Conservation (phyloP, 2,329 filamentous ascomycete species). For the Lachnellula hyalina region DNA sequence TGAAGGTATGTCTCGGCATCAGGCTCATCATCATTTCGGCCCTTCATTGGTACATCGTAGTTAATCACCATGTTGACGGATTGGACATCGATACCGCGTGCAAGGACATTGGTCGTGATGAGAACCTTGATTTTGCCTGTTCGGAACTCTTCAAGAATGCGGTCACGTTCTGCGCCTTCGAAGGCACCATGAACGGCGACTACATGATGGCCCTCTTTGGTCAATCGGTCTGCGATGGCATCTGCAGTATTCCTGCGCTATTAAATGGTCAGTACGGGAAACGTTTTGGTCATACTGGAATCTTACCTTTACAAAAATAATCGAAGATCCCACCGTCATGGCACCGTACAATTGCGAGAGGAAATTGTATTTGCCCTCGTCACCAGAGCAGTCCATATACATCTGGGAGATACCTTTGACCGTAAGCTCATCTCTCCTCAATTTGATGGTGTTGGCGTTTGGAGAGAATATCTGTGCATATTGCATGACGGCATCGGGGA, state of each 20-base stretch:
- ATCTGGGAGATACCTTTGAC: slow-evolving; percentile 97
- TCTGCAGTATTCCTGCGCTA: slow-evolving; percentile 81
- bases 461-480: slow-evolving; percentile 85
- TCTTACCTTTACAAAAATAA: slow-evolving; percentile 88
- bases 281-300: neutral
- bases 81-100: slow-evolving; percentile 91
- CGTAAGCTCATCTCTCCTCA: slow-evolving; percentile 86
- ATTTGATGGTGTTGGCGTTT: slow-evolving; percentile 76
- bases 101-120: slow-evolving; percentile 94
- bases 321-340: slow-evolving; percentile 94
- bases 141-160: slow-evolving; percentile 81
- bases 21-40: slow-evolving; percentile 71
- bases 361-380: slow-evolving; percentile 79
- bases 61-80: slow-evolving; percentile 98
- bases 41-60: slow-evolving; percentile 80
- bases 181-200: slow-evolving; percentile 84
- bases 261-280: slow-evolving; percentile 1
- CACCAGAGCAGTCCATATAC: slow-evolving; percentile 85
- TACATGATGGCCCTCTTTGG: slow-evolving; percentile 83
- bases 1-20: slow-evolving; percentile 96
- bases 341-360: slow-evolving; percentile 91
- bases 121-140: slow-evolving; percentile 86
- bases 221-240: slow-evolving; percentile 82
- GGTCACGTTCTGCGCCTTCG: slow-evolving; percentile 77
- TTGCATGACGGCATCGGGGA: slow-evolving; percentile 81